These are phyloP conservation scores for Closterium sp. DNA, from an alignment of 139 green algal genomes.

Conservation along the genomic window DNA sequence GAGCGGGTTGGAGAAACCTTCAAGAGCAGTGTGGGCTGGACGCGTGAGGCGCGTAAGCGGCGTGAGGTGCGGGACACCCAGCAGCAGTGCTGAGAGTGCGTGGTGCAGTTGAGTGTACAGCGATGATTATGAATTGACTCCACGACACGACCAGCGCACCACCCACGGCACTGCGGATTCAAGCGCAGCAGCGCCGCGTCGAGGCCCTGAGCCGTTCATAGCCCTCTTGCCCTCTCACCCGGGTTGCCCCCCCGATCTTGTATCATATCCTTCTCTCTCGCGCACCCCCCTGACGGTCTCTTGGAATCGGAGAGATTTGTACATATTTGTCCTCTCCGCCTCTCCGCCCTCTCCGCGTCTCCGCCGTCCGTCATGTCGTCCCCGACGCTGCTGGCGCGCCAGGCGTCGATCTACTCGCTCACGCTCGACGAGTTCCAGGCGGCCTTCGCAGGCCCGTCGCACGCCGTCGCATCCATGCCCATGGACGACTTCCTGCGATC, in stretches of 20 bases:
- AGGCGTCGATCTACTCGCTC: slow-evolving; percentile 44
- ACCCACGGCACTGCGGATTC: not conserved
- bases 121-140: too few relatives aligned
- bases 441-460: slow-evolving; percentile 8
- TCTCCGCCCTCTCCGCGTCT: too few relatives aligned
- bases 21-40: not conserved
- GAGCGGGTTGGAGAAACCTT: not conserved
- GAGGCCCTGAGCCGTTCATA: not conserved
- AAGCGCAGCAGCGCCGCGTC: not conserved
- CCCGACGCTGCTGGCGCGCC: not conserved
- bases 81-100: not conserved
- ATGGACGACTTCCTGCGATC: slow-evolving; percentile 50
- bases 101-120: too few relatives aligned
- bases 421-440: slow-evolving; percentile 50
- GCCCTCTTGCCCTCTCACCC: not conserved
- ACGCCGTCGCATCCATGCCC: slow-evolving; percentile 41
- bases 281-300: not conserved
- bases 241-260: too few relatives aligned
- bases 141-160: not conserved
- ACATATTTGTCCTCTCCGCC: not conserved
- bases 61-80: not conserved
- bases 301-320: not conserved
- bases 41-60: not conserved
- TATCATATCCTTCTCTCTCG: not conserved
- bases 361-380: too few relatives aligned